phyloP scores from a whole-genome alignment of 495 filamentous ascomycete species.

The Extremus antarcticus region DNA sequence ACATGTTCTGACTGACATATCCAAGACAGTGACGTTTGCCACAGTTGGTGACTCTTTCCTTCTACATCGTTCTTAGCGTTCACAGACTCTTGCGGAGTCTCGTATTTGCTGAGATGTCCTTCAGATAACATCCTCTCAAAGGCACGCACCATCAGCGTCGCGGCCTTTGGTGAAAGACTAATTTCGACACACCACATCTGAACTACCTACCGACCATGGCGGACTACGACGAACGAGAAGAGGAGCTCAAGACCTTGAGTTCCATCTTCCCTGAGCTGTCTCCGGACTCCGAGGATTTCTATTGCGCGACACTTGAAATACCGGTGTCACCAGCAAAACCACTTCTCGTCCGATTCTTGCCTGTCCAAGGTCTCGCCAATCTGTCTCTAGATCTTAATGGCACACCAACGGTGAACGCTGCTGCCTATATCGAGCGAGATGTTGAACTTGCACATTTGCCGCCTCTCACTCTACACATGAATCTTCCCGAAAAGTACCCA shows the following conservation, averaged over 20 bases:
- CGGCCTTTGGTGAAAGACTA: not conserved
- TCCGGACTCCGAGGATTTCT: conserved; percentile 47
- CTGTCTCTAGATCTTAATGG: conserved; percentile 23
- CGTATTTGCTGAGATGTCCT: not conserved
- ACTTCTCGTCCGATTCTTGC: conserved; percentile 58
- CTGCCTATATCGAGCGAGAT: conserved; percentile 13
- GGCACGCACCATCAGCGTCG: conserved; percentile 5
- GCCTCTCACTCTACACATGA: conserved; percentile 55
- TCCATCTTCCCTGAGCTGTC: conserved; percentile 85
- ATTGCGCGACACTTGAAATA: conserved; percentile 58
- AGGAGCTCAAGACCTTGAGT: conserved; percentile 70
- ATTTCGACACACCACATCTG: conserved; percentile 2
- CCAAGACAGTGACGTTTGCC: no score
- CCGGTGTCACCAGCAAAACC: conserved; percentile 59
- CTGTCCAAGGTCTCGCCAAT: conserved; percentile 29
- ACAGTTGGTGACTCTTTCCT: not conserved
- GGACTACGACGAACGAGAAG: conserved; percentile 55
- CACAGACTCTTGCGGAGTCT: not conserved
- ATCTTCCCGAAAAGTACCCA: conserved; percentile 69
- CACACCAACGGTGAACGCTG: conserved; percentile 4
- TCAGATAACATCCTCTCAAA: conserved; percentile 7
- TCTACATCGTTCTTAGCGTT: no score
- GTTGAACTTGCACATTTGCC: conserved; percentile 52
- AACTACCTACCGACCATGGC: conserved; percentile 23
- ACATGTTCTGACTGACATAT: no score